Base-by-base conservation (phyloP, 306 rosid species). In the Hippophae rhamnoides region DNA sequence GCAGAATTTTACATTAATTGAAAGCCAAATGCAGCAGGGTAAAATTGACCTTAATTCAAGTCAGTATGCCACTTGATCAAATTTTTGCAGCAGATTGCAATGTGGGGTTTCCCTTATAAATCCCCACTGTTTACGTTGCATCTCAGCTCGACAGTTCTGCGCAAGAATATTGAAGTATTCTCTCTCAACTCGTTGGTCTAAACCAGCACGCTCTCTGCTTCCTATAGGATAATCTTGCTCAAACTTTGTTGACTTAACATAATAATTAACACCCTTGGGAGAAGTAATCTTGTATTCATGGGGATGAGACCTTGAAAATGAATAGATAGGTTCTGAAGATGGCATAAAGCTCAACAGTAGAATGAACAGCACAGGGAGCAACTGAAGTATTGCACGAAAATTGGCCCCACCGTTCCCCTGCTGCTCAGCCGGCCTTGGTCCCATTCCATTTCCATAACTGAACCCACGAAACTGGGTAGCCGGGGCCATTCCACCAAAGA, bases 81-180 rank as follows among this genome's bases (percentile, higher is more conserved):
- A 90, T 80, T 63, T 65, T 72, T 73, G 63, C 63, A 90, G 72
- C 94, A 79, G 81, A 59, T 87, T 95, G 49, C 97, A 90, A 63
- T 90, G 94, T 0, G 97, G 97, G 0, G 86, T 90, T 69, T 90
- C 97, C n/a, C 78, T 80, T 45, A 87, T 73, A 69, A 77, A 87
- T 47, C 97, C 95, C 97, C 95, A 90, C 54, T 87, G 96, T 46
- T 85, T 89, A 12, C 97, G 85, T 73, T 87, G 95, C 64, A 87
- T 26, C 82, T 90, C 96, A 8, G 81, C 79, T 62, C 84, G 79
- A 61, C 96, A 87, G 60, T 87, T 87, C 86, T 87, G 87, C 1
- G 78, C 62, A 53, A 90, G 95, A 78, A 85, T 64, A 61, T 61
- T 65, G 60, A 79, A 80, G 72, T 85, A 90, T 38, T 87, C 98